Percentiles rank a stretch among this genome's conserved stretches.
These are phyloP conservation scores for Candida khao-thaluensis DNA, from an alignment of 805 yeast species.

Conservation along the genomic window DNA sequence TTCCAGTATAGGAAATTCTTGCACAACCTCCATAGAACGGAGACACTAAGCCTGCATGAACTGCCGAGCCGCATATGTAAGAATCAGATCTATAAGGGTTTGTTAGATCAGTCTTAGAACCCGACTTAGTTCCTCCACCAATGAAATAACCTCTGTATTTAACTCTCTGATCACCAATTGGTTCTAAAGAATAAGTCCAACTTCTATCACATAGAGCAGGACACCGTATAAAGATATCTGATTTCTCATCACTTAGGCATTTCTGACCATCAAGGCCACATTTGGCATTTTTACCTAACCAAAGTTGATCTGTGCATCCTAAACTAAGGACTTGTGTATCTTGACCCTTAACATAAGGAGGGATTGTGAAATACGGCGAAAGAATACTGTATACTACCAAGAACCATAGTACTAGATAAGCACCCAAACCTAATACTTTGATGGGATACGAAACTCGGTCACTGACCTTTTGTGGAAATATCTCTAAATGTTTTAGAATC, in stretches of 20 bases:
- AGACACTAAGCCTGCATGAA: conserved; percentile 79
- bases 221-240: conserved; percentile 63
- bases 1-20: conserved; percentile 57
- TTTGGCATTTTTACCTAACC: conserved; percentile 73
- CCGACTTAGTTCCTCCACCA: conserved; percentile 62
- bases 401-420: conserved; percentile 48
- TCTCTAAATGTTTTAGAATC: conserved; percentile 11
- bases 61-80: conserved; percentile 84
- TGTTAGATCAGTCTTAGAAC: conserved; percentile 30
- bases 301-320: conserved; percentile 52
- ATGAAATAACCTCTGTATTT: conserved; percentile 72
- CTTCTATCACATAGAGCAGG: conserved; percentile 86
- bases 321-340: conserved; percentile 29
- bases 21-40: conserved; percentile 81
- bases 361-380: conserved; percentile 45
- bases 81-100: conserved; percentile 85
- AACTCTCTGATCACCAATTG: conserved; percentile 67
- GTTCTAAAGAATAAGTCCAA: conserved; percentile 69
- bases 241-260: conserved; percentile 49
- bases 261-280: conserved; percentile 73
- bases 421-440: conserved; percentile 28
- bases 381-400: conserved; percentile 36
- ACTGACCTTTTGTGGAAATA: conserved; percentile 21
- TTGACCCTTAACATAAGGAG: conserved; percentile 29
- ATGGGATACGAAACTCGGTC: conserved; percentile 23